These are phyloP conservation scores for Monascus ruber DNA, from an alignment of 2,329 filamentous ascomycete genomes.

Conservation along the genomic window DNA sequence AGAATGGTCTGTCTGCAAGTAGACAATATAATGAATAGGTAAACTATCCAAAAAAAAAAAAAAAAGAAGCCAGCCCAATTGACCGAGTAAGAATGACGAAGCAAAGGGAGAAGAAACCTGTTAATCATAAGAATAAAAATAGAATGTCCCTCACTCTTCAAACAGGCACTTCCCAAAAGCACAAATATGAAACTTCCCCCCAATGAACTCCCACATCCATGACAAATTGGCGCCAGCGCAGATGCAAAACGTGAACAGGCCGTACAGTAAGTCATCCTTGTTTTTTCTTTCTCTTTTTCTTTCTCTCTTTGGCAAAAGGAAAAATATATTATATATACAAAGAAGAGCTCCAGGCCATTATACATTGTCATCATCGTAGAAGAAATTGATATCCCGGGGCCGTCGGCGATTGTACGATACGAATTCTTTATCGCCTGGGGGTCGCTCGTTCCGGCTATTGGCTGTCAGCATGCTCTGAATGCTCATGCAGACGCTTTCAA, in stretches of 20 bases:
- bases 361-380: constrained; percentile 83
- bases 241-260: not conserved
- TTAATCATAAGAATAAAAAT: too few relatives aligned
- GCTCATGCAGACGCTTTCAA: constrained; percentile 93
- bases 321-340: constrained; percentile 1
- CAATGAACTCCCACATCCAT: not conserved
- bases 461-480: constrained; percentile 97
- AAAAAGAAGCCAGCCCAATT: too few relatives aligned
- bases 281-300: too few relatives aligned
- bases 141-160: too few relatives aligned
- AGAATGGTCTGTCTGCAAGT: too few relatives aligned
- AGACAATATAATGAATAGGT: too few relatives aligned
- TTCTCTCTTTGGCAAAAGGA: not conserved
- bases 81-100: too few relatives aligned
- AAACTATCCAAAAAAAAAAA: too few relatives aligned
- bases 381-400: constrained; percentile 81
- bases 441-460: constrained; percentile 82
- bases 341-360: constrained; percentile 20
- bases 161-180: too few relatives aligned
- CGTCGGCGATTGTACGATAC: constrained; percentile 67
- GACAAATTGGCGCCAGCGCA: not conserved
- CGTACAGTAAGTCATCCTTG: too few relatives aligned
- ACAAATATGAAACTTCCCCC: not conserved
- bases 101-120: too few relatives aligned
- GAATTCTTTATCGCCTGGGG: constrained; percentile 82